Percentiles rank a stretch among this genome's conserved stretches.
phyloP scores from a whole-genome alignment of 75 land plant genomes.

The Cupressus sempervirens region DNA sequence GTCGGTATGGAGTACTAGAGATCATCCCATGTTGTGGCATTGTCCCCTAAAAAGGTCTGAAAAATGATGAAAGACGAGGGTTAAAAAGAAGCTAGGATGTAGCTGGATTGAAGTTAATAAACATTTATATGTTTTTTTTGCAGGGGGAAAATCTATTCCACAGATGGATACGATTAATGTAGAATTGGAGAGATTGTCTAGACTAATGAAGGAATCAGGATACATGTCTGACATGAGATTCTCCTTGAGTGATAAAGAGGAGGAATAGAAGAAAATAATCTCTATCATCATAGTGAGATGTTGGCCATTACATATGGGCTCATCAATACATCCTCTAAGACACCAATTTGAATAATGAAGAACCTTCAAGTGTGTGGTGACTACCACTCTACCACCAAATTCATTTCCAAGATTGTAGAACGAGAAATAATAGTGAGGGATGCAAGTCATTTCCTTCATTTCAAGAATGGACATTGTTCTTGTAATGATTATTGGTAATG shows the following conservation, averaged over 20 bases:
- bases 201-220: not conserved
- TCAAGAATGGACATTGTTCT: not conserved
- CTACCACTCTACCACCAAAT: not conserved
- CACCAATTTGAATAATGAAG: not conserved
- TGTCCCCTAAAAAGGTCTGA: not conserved
- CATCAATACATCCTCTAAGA: not conserved
- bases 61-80: not conserved
- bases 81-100: not conserved
- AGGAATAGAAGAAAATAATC: not conserved
- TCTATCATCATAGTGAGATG: not conserved
- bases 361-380: conserved; percentile 5
- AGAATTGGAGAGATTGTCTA: not conserved
- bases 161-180: not conserved
- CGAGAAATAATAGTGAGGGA: conserved; percentile 5
- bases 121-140: not conserved
- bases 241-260: not conserved
- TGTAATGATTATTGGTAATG: not conserved
- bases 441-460: not conserved
- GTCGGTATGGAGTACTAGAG: too few relatives aligned
- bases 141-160: not conserved
- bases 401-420: not conserved
- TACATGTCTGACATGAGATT: not conserved
- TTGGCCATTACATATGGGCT: conserved; percentile 2
- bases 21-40: too few relatives aligned
- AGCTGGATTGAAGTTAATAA: conserved; percentile 5